A percentile compares a stretch with the other conserved stretches of the same genome.
phyloP scores from a whole-genome alignment of 495 filamentous ascomycete species.

The Neurospora sp. region DNA sequence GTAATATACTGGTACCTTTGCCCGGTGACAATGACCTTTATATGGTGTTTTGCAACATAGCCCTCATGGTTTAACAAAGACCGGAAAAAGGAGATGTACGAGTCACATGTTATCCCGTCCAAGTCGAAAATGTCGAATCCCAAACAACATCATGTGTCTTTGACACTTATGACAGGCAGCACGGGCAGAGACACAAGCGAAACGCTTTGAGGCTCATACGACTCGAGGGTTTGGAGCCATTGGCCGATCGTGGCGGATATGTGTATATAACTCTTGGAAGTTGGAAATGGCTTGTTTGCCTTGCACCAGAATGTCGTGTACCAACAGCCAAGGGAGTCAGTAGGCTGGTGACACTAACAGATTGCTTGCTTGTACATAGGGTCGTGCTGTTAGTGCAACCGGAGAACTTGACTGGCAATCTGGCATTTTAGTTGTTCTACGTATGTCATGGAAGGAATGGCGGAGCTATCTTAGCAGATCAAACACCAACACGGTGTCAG shows the following conservation, averaged over 20 bases:
- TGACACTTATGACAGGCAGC: not conserved
- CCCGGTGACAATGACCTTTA: not conserved
- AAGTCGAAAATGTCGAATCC: not conserved
- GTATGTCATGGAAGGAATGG: no score
- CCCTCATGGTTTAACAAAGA: not conserved
- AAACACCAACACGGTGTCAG: not conserved
- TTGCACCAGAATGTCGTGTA: not conserved
- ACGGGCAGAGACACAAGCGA: not conserved
- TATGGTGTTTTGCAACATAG: not conserved
- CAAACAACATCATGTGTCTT: not conserved
- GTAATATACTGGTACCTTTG: fast-evolving
- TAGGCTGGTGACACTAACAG: not conserved
- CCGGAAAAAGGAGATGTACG: not conserved
- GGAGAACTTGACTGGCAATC: not conserved
- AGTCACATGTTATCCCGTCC: not conserved
- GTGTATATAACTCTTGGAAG: not conserved
- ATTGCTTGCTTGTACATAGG: not conserved
- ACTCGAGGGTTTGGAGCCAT: not conserved
- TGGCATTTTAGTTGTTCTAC: not conserved
- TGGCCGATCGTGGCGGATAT: not conserved
- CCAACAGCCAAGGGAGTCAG: no score
- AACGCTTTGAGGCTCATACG: not conserved
- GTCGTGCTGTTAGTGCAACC: not conserved
- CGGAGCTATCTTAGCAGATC: constrained; percentile 2
- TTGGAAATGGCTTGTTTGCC: not conserved